A percentile compares a stretch with the other conserved stretches of the same genome.
Evolutionary conservation across 75 land plant genomes (phyloP).

Genomic region (Selaginella tamariscina): DNA sequence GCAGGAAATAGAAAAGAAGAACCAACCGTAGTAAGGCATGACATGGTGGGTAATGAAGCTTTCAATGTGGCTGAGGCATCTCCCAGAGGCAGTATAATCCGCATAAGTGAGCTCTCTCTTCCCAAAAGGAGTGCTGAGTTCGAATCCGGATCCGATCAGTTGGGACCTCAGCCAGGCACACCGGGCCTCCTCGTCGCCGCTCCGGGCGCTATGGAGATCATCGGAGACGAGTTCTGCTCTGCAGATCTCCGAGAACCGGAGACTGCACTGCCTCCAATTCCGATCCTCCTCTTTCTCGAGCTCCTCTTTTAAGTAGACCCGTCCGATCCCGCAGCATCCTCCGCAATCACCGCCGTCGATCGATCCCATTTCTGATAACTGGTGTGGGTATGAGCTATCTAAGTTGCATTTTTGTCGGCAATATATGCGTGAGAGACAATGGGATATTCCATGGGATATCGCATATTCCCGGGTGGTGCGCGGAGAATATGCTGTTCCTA

Average conservation of each 20-base stretch:
- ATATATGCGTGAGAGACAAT: too few relatives aligned
- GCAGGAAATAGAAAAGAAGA: not conserved
- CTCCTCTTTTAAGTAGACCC: not conserved
- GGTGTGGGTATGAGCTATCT: too few relatives aligned
- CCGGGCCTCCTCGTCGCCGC: not conserved
- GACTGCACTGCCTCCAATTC: not conserved
- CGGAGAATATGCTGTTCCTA: too few relatives aligned
- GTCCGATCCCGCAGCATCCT: not conserved
- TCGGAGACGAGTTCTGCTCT: not conserved
- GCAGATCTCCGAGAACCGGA: not conserved
- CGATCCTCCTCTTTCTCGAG: not conserved
- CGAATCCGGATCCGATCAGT: not conserved
- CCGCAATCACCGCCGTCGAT: not conserved
- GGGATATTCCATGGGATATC: too few relatives aligned
- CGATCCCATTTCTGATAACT: not conserved
- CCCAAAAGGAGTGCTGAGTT: slow-evolving; percentile 3
- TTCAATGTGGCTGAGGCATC: slow-evolving; percentile 1
- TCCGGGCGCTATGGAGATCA: not conserved
- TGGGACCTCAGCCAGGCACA: slow-evolving; percentile 4
- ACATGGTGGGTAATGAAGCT: not conserved
- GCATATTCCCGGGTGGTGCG: too few relatives aligned
- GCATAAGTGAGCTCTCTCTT: not conserved
- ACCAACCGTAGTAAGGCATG: slow-evolving; percentile 4
- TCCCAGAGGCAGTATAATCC: slow-evolving; percentile 9
- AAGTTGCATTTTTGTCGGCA: too few relatives aligned